A percentile compares a stretch with the other conserved stretches of the same genome.
Conservation (phyloP, 108 stramenopile genomes). For the Parietichytrium sp. region DNA sequence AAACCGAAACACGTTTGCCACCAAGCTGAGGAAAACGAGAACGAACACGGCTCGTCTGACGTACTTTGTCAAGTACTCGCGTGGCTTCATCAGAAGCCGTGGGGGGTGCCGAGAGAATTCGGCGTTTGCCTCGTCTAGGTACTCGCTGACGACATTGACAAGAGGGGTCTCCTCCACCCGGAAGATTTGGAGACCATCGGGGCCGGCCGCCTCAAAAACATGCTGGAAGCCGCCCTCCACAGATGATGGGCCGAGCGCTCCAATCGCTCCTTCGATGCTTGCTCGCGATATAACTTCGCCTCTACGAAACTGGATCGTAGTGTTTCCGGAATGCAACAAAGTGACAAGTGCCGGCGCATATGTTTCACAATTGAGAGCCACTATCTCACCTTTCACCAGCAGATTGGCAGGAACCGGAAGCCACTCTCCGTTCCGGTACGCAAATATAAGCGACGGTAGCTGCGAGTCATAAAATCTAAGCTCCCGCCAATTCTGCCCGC, state of each 20-base stretch:
- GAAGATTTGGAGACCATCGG: not conserved
- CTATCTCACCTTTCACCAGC: constrained; percentile 22
- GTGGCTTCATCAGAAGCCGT: not conserved
- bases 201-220: not conserved
- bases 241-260: too few relatives aligned
- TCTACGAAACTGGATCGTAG: not conserved
- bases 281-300: not conserved
- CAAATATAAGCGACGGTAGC: not conserved
- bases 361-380: not conserved
- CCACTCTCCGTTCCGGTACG: not conserved
- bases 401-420: not conserved
- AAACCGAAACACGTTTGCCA: not conserved
- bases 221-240: not conserved
- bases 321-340: not conserved
- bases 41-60: not conserved
- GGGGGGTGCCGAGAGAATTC: not conserved
- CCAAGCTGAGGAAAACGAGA: not conserved
- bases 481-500: not conserved
- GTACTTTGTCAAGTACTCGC: not conserved
- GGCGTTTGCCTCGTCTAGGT: not conserved
- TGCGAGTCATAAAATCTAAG: constrained; percentile 9
- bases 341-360: not conserved
- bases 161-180: not conserved
- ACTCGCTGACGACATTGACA: not conserved
- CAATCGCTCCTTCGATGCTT: too few relatives aligned